Evolutionary conservation across 2,329 filamentous ascomycete genomes (phyloP).

Genomic region (Tolypocladium cylindrosporum): DNA sequence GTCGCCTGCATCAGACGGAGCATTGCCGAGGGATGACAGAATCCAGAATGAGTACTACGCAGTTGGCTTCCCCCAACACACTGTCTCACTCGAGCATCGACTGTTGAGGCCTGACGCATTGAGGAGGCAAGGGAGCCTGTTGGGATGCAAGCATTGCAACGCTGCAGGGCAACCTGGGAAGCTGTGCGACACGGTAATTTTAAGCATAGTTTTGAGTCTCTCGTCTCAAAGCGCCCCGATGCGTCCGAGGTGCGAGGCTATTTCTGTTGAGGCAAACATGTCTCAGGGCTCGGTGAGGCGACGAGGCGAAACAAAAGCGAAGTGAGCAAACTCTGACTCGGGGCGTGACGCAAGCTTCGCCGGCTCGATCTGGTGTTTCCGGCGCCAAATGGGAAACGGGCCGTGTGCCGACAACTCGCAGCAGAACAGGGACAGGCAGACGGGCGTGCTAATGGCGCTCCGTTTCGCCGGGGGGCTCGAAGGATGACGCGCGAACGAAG

Average conservation of each 20-base stretch:
- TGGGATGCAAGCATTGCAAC: not conserved
- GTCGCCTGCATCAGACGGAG: not conserved
- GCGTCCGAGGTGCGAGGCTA: not conserved
- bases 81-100: not conserved
- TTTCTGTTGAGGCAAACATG: not conserved
- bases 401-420: not conserved
- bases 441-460: not conserved
- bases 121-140: not conserved
- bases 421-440: not conserved
- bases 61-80: not conserved
- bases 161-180: not conserved
- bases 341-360: not conserved
- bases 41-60: not conserved
- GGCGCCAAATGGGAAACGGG: not conserved
- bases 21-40: not conserved
- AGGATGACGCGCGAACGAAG: not conserved
- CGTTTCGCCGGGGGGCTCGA: not conserved
- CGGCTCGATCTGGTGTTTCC: not conserved
- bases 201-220: not conserved
- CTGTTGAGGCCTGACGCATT: not conserved
- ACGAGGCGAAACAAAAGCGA: not conserved
- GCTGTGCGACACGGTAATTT: not conserved
- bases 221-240: not conserved
- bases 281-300: not conserved
- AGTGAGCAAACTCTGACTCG: not conserved